Conservation (phyloP, 208 protist genomes). For the Leptomonas seymouri region DNA sequence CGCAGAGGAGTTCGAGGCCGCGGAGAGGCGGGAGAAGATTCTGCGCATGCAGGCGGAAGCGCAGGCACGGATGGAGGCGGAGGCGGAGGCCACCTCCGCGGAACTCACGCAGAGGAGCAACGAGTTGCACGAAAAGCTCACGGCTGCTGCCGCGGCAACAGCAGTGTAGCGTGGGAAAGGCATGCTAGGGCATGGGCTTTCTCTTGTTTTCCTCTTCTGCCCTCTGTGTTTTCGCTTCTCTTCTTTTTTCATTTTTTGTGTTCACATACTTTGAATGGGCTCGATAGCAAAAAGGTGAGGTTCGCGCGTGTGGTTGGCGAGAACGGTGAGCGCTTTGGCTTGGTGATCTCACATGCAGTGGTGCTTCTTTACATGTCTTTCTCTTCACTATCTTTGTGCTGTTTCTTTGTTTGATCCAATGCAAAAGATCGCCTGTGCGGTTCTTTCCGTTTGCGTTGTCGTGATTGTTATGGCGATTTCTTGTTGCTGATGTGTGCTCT, state of each 20-base stretch:
- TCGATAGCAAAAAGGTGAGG: too few relatives aligned
- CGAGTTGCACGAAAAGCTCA: constrained; percentile 34
- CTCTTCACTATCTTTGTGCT: too few relatives aligned
- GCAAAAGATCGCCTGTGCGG: too few relatives aligned
- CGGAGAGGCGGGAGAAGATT: constrained; percentile 66
- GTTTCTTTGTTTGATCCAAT: too few relatives aligned
- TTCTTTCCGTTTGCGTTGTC: constrained; percentile 6
- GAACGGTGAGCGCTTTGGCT: too few relatives aligned
- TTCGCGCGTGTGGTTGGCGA: too few relatives aligned
- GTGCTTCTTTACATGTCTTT: too few relatives aligned
- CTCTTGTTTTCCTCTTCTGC: background rate
- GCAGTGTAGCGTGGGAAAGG: background rate
- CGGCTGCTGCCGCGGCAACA: constrained; percentile 1
- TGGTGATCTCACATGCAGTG: too few relatives aligned
- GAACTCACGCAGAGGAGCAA: background rate
- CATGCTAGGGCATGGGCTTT: background rate
- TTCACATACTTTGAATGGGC: too few relatives aligned
- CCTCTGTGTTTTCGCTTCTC: constrained; percentile 5
- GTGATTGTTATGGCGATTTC: background rate
- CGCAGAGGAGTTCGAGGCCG: constrained; percentile 76
- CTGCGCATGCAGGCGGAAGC: constrained; percentile 58
- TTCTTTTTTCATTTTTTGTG: constrained; percentile 11
- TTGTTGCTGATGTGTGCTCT: too few relatives aligned
- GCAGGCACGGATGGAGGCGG: constrained; percentile 45
- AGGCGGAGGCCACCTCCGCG: constrained; percentile 2